These are phyloP conservation scores for Candida sphagnicola DNA, from an alignment of 805 yeast species.

Conservation along the genomic window DNA sequence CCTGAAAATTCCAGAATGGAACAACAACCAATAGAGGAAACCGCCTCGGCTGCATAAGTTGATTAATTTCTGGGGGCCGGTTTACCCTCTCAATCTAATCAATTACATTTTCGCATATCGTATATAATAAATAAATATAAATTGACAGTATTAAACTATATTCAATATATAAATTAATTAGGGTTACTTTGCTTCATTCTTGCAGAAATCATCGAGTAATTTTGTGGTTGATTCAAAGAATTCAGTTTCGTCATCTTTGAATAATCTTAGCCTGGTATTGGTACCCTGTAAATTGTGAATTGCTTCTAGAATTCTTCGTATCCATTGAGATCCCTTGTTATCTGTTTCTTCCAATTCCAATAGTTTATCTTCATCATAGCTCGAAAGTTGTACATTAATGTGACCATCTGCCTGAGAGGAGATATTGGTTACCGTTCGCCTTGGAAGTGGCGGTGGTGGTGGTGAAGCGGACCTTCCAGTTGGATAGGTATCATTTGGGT, in stretches of 20 bases:
- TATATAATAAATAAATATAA: neutral
- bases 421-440: conserved; percentile 11
- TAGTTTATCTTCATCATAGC: conserved; percentile 1
- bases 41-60: conserved; percentile 3
- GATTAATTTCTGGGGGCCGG: conserved; percentile 4
- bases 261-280: conserved; percentile 24
- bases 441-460: conserved; percentile 28
- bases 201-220: conserved; percentile 1
- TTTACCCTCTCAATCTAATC: conserved; percentile 3
- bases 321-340: conserved; percentile 35
- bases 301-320: conserved; percentile 27
- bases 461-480: conserved; percentile 1
- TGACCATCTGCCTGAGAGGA: conserved; percentile 5
- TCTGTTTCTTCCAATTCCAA: conserved; percentile 34
- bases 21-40: conserved; percentile 1
- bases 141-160: neutral
- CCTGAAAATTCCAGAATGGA: neutral
- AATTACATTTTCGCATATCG: conserved; percentile 4
- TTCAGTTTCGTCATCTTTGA: conserved; percentile 32
- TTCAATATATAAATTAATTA: neutral
- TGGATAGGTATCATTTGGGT: conserved; percentile 7
- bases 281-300: conserved; percentile 25
- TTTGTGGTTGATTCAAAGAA: conserved; percentile 20
- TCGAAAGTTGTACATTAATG: conserved; percentile 1
- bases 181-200: neutral